Conservation (phyloP, 257 asterid genomes). For the Solanum sejunctum region DNA sequence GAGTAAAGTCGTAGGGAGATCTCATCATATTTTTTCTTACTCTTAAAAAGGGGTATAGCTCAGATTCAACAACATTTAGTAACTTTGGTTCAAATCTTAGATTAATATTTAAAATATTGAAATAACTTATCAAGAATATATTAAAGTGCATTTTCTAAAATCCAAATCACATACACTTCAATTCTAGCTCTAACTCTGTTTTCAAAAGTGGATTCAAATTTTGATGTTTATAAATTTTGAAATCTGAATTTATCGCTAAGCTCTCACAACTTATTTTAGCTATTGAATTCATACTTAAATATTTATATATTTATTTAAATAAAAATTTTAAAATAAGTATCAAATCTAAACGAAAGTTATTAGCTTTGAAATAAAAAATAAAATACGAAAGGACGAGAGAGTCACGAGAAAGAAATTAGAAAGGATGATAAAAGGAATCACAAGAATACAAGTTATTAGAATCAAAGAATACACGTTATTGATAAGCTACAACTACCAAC, state of each 20-base stretch:
- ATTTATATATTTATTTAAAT: background rate
- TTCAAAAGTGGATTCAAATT: background rate
- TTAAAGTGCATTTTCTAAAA: background rate
- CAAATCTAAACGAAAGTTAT: background rate
- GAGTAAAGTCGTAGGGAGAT: fast-evolving
- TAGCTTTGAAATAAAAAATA: background rate
- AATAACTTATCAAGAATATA: background rate
- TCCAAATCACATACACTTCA: background rate
- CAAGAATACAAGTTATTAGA: background rate
- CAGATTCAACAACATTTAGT: background rate
- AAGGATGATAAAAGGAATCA: background rate
- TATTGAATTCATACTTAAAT: background rate
- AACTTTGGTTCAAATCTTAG: background rate
- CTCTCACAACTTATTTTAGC: background rate
- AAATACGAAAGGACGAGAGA: background rate
- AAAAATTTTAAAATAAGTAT: background rate
- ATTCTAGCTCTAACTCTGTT: fast-evolving
- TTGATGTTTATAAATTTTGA: background rate
- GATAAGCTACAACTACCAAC: background rate
- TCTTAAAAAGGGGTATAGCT: background rate
- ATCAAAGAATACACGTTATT: background rate
- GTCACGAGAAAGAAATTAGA: background rate
- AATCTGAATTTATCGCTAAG: background rate
- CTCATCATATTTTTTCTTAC: too few relatives aligned
- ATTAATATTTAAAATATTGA: background rate